phyloP scores from a whole-genome alignment of 352 stramenopile genomes.

The Pythium chondricola region DNA sequence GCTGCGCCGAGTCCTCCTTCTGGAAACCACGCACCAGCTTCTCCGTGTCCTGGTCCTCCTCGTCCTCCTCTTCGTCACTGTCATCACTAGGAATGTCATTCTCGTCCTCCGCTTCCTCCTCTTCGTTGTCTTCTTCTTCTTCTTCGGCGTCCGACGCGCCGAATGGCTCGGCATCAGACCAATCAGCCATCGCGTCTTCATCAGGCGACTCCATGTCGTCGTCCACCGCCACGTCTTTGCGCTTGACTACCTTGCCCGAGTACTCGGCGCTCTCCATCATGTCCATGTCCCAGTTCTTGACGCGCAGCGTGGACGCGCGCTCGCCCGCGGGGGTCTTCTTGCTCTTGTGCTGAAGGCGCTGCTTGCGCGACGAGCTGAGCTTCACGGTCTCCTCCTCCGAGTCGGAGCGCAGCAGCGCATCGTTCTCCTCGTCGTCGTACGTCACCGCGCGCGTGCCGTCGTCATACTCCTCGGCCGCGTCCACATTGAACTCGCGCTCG shows the following conservation, averaged over 20 bases:
- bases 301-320: conserved; percentile 55
- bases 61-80: conserved; percentile 27
- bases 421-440: conserved; percentile 26
- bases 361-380: conserved; percentile 45
- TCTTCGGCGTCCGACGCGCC: conserved; percentile 51
- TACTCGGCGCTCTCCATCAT: conserved; percentile 51
- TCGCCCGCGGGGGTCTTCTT: conserved; percentile 19
- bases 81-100: conserved; percentile 21
- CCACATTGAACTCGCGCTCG: conserved; percentile 67
- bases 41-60: conserved; percentile 55
- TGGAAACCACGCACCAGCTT: conserved; percentile 73
- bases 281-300: conserved; percentile 68
- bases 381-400: conserved; percentile 27
- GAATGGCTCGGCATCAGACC: conserved; percentile 81
- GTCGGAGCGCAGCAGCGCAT: conserved; percentile 14
- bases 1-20: conserved; percentile 66
- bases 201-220: conserved; percentile 41
- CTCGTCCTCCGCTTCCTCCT: conserved; percentile 22
- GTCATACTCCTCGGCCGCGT: conserved; percentile 78
- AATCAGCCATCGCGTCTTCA: conserved; percentile 67
- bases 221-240: conserved; percentile 37
- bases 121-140: conserved; percentile 26
- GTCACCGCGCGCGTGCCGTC: conserved; percentile 62
- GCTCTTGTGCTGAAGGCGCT: conserved; percentile 34
- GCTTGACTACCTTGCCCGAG: conserved; percentile 72